Evolutionary conservation across 2,329 filamentous ascomycete species (phyloP).

Genomic region (Penicillium sp.): DNA sequence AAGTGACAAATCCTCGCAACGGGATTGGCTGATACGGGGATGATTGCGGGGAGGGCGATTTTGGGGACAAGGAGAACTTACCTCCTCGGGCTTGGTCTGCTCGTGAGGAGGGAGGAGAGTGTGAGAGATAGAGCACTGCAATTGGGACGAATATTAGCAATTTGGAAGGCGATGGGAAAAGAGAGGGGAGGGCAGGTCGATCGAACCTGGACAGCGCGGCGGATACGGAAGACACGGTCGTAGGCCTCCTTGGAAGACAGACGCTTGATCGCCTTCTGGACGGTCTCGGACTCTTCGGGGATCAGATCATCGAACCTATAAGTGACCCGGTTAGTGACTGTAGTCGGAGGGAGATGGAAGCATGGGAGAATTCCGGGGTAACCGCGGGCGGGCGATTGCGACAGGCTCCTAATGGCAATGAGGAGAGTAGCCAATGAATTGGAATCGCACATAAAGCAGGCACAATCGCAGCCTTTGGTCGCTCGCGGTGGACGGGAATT

Average conservation of each 20-base stretch:
- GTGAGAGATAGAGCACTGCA: constrained; percentile 67
- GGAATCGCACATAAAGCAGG: constrained; percentile 1
- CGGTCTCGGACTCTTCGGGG: constrained; percentile 84
- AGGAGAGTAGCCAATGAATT: neutral
- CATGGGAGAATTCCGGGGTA: constrained; percentile 19
- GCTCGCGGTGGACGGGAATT: constrained; percentile 20
- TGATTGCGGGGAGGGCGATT: constrained; percentile 33
- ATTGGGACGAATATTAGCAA: constrained; percentile 27
- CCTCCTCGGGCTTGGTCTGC: constrained; percentile 70
- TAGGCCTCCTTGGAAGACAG: constrained; percentile 88
- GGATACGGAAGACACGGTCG: constrained; percentile 96
- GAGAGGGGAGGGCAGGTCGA: neutral
- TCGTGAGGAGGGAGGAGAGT: constrained; percentile 66
- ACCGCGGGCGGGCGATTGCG: constrained; percentile 21
- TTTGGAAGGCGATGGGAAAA: constrained; percentile 13
- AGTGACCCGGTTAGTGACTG: constrained; percentile 29
- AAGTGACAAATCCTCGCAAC: constrained; percentile 43
- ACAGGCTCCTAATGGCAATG: constrained; percentile 13
- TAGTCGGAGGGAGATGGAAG: constrained; percentile 4
- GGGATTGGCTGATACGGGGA: constrained; percentile 39
- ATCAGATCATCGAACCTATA: constrained; percentile 90
- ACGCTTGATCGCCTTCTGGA: constrained; percentile 87
- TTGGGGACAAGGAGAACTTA: constrained; percentile 44
- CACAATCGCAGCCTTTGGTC: constrained; percentile 9
- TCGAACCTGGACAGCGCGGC: constrained; percentile 85